Base-by-base conservation (phyloP, 495 filamentous ascomycete species). In the Collariella sp. region DNA sequence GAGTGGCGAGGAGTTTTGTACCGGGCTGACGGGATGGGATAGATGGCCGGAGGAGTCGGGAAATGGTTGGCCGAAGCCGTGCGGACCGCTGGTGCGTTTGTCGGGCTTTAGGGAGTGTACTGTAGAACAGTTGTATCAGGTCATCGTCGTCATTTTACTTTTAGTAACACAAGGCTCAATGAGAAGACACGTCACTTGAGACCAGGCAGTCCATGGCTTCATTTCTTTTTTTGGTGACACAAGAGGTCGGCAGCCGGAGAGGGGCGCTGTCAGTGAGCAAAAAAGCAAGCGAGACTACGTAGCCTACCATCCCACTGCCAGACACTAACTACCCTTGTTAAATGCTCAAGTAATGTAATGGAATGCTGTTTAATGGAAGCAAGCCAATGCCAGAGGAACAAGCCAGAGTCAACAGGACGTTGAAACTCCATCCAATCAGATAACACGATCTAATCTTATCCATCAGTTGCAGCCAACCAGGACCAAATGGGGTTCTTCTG, bases 41-140 rank as follows among this genome's bases (percentile, higher is more conserved):
- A 42, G 46, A 56, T 42, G 58, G 26, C 11, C 20, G 16, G 29
- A n/a, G 20, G 47, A 19, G 11, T 31, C 15, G 20, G 44, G 42
- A 50, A 46, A 53, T 52, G 50, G 42, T 54, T 55, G 20, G 42
- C 50, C 29, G 51, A 39, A n/a, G 22, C 15, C 11, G 18, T 47
- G 23, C 15, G 9, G 42, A 47, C 40, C 43, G 34, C n/a, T 22
- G 38, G 34, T 22, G 46, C 23, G 39, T 46, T 34, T 16, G 31
- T 49, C 23, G 41, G 31, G 35, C 19, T 19, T 52, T 46, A 40
- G 5, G 20, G 18, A 13, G 42, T 52, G 48, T n/a, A n/a, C n/a
- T n/a, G n/a, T 55, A 55, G 57, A 50, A 59, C 53, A 56, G 23
- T 56, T 60, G 57, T 56, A 50, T 18, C 31, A 46, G 53, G 35